Base-by-base conservation (phyloP, 1,284 basidiomycete species). In the Ustilago esculenta region DNA sequence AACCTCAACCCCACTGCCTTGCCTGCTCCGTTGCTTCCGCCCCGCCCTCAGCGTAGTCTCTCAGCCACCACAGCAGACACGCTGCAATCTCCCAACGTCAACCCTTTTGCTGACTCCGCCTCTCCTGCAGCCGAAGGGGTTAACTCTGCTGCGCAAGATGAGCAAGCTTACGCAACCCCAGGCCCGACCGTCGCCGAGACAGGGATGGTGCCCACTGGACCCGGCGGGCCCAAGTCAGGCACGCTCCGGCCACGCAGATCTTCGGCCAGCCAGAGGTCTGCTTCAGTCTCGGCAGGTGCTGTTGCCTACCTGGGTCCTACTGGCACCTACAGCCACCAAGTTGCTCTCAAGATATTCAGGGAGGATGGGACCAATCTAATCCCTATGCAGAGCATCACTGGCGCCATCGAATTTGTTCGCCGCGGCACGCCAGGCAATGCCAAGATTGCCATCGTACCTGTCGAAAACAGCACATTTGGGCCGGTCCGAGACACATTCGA, bases 171-270 rank as follows among this genome's bases (percentile, higher is more conserved):
- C 12, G 12, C 39, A 24, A 50, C 73, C 6, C 53, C 63, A 18
- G 70, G 50, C 15, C 60, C 61, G 7, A 75, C 73, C 4, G 66
- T 72, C 2, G 73, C 70, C 23, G 73, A 75, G 63, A 75, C 73
- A 1, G 73, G 73, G 5, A 50, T 66, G 11, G 47, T 72, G 10
- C 66, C 67, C 0, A 56, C 50, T n/a, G 73, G 73, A 5, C 56
- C 64, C 10, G 73, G 73, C 11, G 73, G 73, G 5, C 73, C 73
- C 40, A 72, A 70, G 42, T 63, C 70, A 3, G 73, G 73, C 24
- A 66, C 57, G 12, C 55, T 75, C 10, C 63, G 46, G 15, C 67
- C 60, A 12, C 72, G 72, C 25, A 39, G 54, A 36, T 61, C 58
- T 4, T 71, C 68, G 25, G 49, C 58, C 10, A 60, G 40, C 23